Evolutionary conservation across 805 yeast species (phyloP).

Genomic region (Naumovozyma castellii): DNA sequence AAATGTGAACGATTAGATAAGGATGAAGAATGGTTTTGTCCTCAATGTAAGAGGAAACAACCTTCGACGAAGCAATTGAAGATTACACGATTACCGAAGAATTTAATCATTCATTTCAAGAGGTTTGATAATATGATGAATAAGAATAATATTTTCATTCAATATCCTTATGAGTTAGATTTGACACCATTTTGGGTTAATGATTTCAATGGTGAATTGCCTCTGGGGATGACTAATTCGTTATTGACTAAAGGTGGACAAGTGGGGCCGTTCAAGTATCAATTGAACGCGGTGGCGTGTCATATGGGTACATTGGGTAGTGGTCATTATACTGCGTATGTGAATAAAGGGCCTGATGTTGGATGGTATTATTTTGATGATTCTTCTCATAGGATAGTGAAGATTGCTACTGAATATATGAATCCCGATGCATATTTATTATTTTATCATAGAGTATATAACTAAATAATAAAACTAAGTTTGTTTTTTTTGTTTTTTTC

Average conservation of each 20-base stretch:
- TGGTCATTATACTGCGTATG: conserved; percentile 84
- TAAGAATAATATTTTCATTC: conserved; percentile 57
- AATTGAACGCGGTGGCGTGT: conserved; percentile 69
- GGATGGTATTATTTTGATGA: conserved; percentile 86
- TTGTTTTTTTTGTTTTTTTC: background rate
- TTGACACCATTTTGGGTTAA: conserved; percentile 56
- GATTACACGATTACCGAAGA: conserved; percentile 69
- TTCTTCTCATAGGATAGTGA: conserved; percentile 47
- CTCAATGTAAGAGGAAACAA: conserved; percentile 55
- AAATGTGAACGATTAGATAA: conserved; percentile 65
- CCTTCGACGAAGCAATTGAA: conserved; percentile 58
- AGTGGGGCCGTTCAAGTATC: conserved; percentile 66
- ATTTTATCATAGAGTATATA: conserved; percentile 47
- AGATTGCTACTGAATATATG: conserved; percentile 43
- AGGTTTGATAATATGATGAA: conserved; percentile 45
- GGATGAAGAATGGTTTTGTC: conserved; percentile 79
- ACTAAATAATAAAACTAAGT: background rate
- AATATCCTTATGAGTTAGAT: conserved; percentile 60
- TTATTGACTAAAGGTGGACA: conserved; percentile 68
- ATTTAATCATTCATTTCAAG: conserved; percentile 76
- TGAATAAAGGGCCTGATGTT: conserved; percentile 45
- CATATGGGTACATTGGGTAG: conserved; percentile 75
- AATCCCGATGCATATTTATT: conserved; percentile 75
- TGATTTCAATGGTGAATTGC: conserved; percentile 20
- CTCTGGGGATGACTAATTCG: conserved; percentile 20